A percentile compares a stretch with the other conserved stretches of the same genome.
Conservation (phyloP, 257 asterid species). For the Rubia yunnanensis region DNA sequence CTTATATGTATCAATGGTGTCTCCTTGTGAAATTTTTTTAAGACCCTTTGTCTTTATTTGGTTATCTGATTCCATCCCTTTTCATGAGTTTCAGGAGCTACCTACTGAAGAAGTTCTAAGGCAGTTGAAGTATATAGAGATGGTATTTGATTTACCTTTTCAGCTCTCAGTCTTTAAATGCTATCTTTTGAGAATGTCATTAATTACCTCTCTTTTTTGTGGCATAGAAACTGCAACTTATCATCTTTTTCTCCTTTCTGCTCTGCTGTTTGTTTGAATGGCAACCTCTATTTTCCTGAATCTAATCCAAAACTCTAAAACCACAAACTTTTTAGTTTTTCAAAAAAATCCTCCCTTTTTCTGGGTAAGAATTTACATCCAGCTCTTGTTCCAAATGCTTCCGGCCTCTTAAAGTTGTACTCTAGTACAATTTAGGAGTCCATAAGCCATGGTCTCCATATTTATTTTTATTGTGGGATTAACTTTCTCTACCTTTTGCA, state of each 20-base stretch:
- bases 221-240: background rate
- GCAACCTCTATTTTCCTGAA: background rate
- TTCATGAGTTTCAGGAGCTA: constrained; percentile 58
- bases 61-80: background rate
- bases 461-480: background rate
- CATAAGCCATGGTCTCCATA: background rate
- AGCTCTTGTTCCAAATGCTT: background rate
- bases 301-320: background rate
- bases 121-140: constrained; percentile 71
- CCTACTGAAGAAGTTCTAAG: constrained; percentile 68
- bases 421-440: too few species aligned
- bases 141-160: constrained; percentile 37
- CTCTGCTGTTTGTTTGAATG: background rate
- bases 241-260: background rate
- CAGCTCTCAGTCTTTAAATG: background rate
- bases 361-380: background rate
- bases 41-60: constrained; percentile 1
- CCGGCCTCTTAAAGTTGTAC: too few species aligned
- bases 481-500: background rate
- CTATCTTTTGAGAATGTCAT: constrained; percentile 8
- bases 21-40: background rate
- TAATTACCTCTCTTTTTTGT: background rate
- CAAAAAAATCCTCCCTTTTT: background rate
- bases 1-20: background rate
- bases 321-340: too few species aligned